Evolutionary conservation across 352 stramenopile species (phyloP).

Genomic region (Aphanomyces euteiches): DNA sequence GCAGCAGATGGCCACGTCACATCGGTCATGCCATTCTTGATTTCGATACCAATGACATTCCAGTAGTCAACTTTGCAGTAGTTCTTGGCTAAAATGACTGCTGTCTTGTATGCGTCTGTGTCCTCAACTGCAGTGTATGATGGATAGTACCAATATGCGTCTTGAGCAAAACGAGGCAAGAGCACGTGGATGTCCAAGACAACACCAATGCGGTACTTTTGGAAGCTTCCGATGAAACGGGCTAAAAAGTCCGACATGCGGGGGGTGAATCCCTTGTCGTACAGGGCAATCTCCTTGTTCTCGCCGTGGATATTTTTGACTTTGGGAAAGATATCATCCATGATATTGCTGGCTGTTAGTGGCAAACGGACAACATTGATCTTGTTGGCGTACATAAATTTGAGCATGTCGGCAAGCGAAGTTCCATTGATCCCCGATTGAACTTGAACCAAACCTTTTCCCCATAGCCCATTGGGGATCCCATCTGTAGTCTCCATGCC

Average conservation of each 20-base stretch:
- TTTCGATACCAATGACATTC: conserved; percentile 64
- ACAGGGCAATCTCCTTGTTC: conserved; percentile 52
- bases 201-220: conserved; percentile 47
- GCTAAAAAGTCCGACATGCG: conserved; percentile 53
- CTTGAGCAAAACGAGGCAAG: conserved; percentile 44
- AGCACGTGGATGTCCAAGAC: conserved; percentile 60
- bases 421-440: conserved; percentile 44
- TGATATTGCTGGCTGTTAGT: conserved; percentile 52
- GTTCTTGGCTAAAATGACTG: conserved; percentile 20
- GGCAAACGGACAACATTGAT: conserved; percentile 65
- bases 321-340: conserved; percentile 42
- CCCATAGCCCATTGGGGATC: conserved; percentile 59
- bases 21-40: conserved; percentile 58
- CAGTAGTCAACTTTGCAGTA: conserved; percentile 37
- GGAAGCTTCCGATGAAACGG: conserved; percentile 52
- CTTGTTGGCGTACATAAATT: conserved; percentile 52
- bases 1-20: conserved; percentile 39
- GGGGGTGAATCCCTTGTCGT: conserved; percentile 40
- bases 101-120: conserved; percentile 47
- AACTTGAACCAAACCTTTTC: conserved; percentile 35
- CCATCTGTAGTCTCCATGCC: conserved; percentile 60
- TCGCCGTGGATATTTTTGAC: conserved; percentile 53
- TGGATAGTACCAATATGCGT: conserved; percentile 65
- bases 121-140: conserved; percentile 46
- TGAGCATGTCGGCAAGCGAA: conserved; percentile 45